These are phyloP conservation scores for Piper betle DNA, from an alignment of 164 flowering plant species.

Conservation along the genomic window DNA sequence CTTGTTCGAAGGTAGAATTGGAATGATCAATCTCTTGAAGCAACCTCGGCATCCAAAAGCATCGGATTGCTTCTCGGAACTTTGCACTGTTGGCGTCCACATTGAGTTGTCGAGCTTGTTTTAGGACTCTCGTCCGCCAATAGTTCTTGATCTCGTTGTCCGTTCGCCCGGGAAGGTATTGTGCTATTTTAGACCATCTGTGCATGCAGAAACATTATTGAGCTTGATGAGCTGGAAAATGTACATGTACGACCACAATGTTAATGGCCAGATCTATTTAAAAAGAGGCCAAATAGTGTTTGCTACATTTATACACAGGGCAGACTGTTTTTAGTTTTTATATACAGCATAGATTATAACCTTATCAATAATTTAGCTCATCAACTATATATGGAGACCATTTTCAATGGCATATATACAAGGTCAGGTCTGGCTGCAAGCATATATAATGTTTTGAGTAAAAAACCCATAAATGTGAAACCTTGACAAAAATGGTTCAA, in stretches of 20 bases:
- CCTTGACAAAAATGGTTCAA: too few species aligned
- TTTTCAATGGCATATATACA: too few species aligned
- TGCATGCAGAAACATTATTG: not conserved
- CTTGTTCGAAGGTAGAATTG: conserved; percentile 1
- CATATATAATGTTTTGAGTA: too few species aligned
- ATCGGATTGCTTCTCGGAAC: conserved; percentile 34
- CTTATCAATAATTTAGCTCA: too few species aligned
- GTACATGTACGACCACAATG: not conserved
- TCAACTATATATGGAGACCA: too few species aligned
- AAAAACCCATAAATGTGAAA: too few species aligned
- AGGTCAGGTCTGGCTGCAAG: too few species aligned
- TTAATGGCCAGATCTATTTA: too few species aligned
- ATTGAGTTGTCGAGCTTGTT: conserved; percentile 59
- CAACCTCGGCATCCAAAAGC: conserved; percentile 58
- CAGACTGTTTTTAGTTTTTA: too few species aligned
- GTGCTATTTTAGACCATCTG: conserved; percentile 92
- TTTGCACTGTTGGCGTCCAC: conserved; percentile 41
- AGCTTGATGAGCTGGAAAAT: not conserved
- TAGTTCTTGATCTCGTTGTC: conserved; percentile 88
- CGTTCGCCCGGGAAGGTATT: conserved; percentile 76
- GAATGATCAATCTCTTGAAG: conserved; percentile 37
- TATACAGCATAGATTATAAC: too few species aligned
- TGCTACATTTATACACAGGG: too few species aligned
- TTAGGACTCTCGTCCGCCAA: conserved; percentile 81
- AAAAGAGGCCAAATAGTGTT: too few species aligned